These are phyloP conservation scores for Capsicum chinense DNA, from an alignment of 257 asterid genomes.

Conservation along the genomic window DNA sequence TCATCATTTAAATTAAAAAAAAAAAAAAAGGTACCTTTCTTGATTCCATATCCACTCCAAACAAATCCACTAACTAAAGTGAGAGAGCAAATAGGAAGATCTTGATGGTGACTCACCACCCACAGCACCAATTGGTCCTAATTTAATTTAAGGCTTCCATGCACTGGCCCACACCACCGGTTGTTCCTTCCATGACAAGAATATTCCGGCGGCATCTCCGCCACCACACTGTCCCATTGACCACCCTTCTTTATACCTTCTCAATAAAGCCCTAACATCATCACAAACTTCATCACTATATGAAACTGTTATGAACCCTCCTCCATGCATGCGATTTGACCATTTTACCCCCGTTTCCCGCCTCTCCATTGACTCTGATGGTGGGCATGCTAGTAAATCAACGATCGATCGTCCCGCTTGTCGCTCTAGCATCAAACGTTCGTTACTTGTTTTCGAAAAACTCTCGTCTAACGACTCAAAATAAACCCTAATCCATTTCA, in stretches of 20 bases:
- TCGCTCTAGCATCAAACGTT: slow-evolving; percentile 88
- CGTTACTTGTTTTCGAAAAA: slow-evolving; percentile 73
- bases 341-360: slow-evolving; percentile 83
- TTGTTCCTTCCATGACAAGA: slow-evolving; percentile 94
- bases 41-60: slow-evolving; percentile 34
- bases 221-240: slow-evolving; percentile 63
- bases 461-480: slow-evolving; percentile 86
- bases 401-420: slow-evolving; percentile 84
- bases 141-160: slow-evolving; percentile 71
- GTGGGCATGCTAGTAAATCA: slow-evolving; percentile 81
- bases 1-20: not conserved
- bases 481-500: slow-evolving; percentile 94
- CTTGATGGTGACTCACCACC: slow-evolving; percentile 27
- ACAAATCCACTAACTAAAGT: slow-evolving; percentile 49
- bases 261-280: slow-evolving; percentile 81
- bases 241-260: slow-evolving; percentile 98
- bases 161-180: slow-evolving; percentile 99
- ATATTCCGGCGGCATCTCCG: slow-evolving; percentile 75
- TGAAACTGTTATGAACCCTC: slow-evolving; percentile 55
- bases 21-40: slow-evolving; percentile 35
- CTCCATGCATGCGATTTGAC: slow-evolving; percentile 72
- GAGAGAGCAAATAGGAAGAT: slow-evolving; percentile 35
- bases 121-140: slow-evolving; percentile 29
- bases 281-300: slow-evolving; percentile 91
- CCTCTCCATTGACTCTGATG: slow-evolving; percentile 71